These are phyloP conservation scores for Sclerotinia sclerotiorum DNA, from an alignment of 2,329 filamentous ascomycete species.

Conservation along the genomic window DNA sequence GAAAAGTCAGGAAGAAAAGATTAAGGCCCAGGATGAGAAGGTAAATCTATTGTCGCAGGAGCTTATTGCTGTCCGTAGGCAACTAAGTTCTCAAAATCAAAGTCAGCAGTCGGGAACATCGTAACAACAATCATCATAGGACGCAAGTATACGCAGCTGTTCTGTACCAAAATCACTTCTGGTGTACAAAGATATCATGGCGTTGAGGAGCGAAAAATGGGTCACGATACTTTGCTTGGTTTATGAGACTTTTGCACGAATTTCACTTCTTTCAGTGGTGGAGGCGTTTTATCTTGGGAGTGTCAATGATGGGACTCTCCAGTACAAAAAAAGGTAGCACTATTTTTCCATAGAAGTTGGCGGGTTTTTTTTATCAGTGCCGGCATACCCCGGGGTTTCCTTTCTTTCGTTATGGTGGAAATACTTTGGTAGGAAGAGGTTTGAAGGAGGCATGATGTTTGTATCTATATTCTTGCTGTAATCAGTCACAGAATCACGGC, in stretches of 20 bases:
- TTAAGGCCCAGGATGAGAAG: constrained; percentile 30
- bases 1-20: constrained; percentile 34
- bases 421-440: constrained; percentile 14
- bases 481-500: constrained; percentile 3
- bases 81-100: constrained; percentile 33
- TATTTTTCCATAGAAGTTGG: constrained; percentile 26
- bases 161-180: constrained; percentile 31
- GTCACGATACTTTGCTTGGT: constrained; percentile 25
- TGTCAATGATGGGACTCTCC: constrained; percentile 22
- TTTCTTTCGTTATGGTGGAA: constrained; percentile 23
- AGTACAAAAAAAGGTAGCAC: constrained; percentile 24
- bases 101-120: constrained; percentile 30
- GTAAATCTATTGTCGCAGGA: constrained; percentile 39
- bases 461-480: constrained; percentile 23
- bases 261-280: constrained; percentile 24
- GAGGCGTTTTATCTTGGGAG: constrained; percentile 30
- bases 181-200: constrained; percentile 34
- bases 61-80: constrained; percentile 34
- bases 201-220: constrained; percentile 33
- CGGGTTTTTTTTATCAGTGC: constrained; percentile 24
- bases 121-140: constrained; percentile 34
- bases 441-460: constrained; percentile 16
- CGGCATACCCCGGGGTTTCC: constrained; percentile 14
- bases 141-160: constrained; percentile 34
- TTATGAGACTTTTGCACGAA: constrained; percentile 27